Conservation (phyloP, 2,329 filamentous ascomycete species). For the Phyllachora maydis region DNA sequence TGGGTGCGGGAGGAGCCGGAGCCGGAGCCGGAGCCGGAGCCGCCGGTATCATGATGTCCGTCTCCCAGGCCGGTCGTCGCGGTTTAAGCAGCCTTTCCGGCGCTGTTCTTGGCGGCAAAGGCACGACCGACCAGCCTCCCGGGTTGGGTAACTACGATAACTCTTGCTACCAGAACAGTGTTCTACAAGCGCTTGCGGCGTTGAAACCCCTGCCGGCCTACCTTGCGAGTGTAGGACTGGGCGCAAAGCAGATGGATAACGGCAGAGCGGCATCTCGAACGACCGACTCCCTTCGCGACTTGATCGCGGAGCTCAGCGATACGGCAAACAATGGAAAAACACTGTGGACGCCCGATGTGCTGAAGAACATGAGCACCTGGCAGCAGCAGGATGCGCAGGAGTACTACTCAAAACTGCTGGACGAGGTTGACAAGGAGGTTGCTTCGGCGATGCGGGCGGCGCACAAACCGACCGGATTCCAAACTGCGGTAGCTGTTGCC, state of each 20-base stretch:
- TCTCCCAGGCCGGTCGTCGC: conserved; percentile 35
- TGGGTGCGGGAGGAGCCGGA: no score
- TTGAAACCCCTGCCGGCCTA: conserved; percentile 49
- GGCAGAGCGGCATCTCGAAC: conserved; percentile 10
- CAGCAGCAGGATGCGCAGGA: conserved; percentile 96
- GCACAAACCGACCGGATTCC: conserved; percentile 15
- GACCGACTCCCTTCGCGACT: conserved; percentile 33
- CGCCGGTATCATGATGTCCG: conserved; percentile 30
- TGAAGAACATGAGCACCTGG: conserved; percentile 89
- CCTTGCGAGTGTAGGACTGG: conserved; percentile 24
- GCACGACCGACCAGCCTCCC: conserved; percentile 24
- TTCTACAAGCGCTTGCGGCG: conserved; percentile 68
- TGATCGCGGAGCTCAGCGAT: conserved; percentile 52
- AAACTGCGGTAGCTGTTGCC: no score
- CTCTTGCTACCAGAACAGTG: conserved; percentile 94
- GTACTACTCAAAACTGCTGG: conserved; percentile 80
- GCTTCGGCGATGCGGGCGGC: conserved; percentile 20
- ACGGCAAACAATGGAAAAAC: conserved; percentile 50
- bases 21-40: no score
- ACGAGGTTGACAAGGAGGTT: conserved; percentile 65
- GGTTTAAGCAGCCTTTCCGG: conserved; percentile 30
- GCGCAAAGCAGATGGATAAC: conserved; percentile 9
- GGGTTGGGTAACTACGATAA: conserved; percentile 87
- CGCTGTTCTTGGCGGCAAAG: conserved; percentile 16
- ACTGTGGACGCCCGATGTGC: conserved; percentile 59